These are phyloP conservation scores for Medicago arabica DNA, from an alignment of 306 rosid genomes.

Conservation along the genomic window DNA sequence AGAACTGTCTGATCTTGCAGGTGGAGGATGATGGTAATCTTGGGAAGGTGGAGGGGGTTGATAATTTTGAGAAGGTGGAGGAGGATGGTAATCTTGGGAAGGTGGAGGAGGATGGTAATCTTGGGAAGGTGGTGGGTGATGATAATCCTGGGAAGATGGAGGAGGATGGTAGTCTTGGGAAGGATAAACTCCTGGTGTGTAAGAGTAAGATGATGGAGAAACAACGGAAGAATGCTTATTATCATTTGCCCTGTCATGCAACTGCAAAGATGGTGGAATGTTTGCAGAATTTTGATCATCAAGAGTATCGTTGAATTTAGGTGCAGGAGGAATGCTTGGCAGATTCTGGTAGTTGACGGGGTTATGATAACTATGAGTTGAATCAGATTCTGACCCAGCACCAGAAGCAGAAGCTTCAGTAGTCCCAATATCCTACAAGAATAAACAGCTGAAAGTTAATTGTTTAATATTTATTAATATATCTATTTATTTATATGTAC, in stretches of 20 bases:
- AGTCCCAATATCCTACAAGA: slow-evolving; percentile 69
- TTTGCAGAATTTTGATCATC: slow-evolving; percentile 49
- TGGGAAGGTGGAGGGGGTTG: slow-evolving; percentile 53
- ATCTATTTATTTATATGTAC: not conserved
- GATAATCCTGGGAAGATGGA: slow-evolving; percentile 63
- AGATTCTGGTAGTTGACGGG: slow-evolving; percentile 49
- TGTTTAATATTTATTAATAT: not conserved
- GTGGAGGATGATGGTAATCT: slow-evolving; percentile 59
- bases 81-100: slow-evolving; percentile 55
- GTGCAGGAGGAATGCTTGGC: slow-evolving; percentile 49
- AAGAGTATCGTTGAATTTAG: slow-evolving; percentile 54
- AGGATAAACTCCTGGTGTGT: slow-evolving; percentile 61
- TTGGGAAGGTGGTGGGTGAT: slow-evolving; percentile 55
- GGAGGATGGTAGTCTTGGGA: slow-evolving; percentile 65
- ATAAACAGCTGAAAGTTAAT: slow-evolving; percentile 38
- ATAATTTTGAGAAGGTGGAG: slow-evolving; percentile 8
- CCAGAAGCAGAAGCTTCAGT: slow-evolving; percentile 52
- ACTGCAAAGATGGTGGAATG: slow-evolving; percentile 58
- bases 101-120: slow-evolving; percentile 67
- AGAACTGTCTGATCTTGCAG: slow-evolving; percentile 64
- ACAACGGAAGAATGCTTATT: slow-evolving; percentile 56
- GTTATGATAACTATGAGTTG: slow-evolving; percentile 53
- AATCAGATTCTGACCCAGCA: slow-evolving; percentile 60
- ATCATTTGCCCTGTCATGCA: slow-evolving; percentile 55
- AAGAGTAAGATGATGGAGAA: slow-evolving; percentile 60